Percentiles rank a stretch among this genome's conserved stretches.
These are phyloP conservation scores for Cryptosporidium tyzzeri DNA, from an alignment of 169 alveolate genomes.

Conservation along the genomic window DNA sequence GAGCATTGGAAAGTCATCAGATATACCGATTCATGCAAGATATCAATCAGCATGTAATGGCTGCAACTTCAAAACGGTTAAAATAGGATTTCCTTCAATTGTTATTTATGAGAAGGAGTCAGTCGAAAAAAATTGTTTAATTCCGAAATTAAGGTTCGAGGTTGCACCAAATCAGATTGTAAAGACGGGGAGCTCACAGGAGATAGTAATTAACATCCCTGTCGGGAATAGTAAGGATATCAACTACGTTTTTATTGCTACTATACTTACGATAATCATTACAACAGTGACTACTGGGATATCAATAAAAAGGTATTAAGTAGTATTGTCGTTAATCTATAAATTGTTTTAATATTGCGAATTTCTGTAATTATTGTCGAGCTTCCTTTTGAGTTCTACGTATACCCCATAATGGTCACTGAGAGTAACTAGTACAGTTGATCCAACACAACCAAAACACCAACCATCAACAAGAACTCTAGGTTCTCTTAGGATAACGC, in stretches of 20 bases:
- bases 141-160: neutral
- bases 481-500: conserved; percentile 87
- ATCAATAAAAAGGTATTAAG: conserved; percentile 40
- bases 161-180: neutral
- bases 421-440: conserved; percentile 87
- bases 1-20: conserved; percentile 18
- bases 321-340: neutral
- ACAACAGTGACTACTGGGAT: conserved; percentile 21
- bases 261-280: neutral
- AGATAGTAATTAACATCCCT: conserved; percentile 29
- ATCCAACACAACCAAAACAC: conserved; percentile 82
- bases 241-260: conserved; percentile 38
- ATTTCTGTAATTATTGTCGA: neutral
- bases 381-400: conserved; percentile 82
- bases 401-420: conserved; percentile 90
- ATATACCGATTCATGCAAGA: conserved; percentile 43
- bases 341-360: conserved; percentile 22
- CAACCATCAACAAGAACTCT: conserved; percentile 83
- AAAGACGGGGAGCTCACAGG: neutral
- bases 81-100: conserved; percentile 3
- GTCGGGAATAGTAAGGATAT: conserved; percentile 40
- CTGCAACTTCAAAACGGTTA: conserved; percentile 19
- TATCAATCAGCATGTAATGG: conserved; percentile 62
- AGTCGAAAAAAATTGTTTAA: neutral
- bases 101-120: neutral